Base-by-base conservation (phyloP, 768 basidiomycete species). In the Rhizopogon roseolus region DNA sequence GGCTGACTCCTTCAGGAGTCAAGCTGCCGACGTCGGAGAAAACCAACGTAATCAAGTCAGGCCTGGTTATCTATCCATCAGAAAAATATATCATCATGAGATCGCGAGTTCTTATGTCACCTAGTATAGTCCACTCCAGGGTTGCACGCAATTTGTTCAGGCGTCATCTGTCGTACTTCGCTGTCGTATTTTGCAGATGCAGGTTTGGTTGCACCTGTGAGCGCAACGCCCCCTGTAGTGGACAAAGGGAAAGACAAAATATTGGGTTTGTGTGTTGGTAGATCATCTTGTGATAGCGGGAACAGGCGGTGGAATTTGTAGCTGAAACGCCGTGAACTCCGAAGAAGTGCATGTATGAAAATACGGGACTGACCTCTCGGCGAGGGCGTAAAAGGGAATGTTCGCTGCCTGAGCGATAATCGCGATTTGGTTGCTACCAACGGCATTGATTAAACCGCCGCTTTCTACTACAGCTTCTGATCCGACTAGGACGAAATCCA, bases 401-500 rank as follows among this genome's bases (percentile, higher is more conserved):
- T 92, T 90, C 53, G 89, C 82, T 38, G 92, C 88, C 69, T 93
- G 92, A 50, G 97, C 96, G 53, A 98, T 91, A 64, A 97, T 88
- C 4, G 97, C 96, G 61, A 98, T 93, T 72, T 97, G 93, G 70
- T 92, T 94, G 63, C 93, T 93, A 40, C 96, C 96, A 37, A 98
- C 89, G 49, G 89, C 91, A 65, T 94, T 94, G 61, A 95, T 84
- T 56, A 93, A 73, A 4, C 94, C 92, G 41, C 97, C 97, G 57
- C 90, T 93, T 71, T 98, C 97, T 5, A 97, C 96, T 27, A 99
- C 95, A 7, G 95, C 97, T 74, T 99, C 97, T 39, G 94, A 94
- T 32, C 97, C 97, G 39, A 98, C 94, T 45, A 99, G 81, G 48
- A 96, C 90, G 67, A 96, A 89, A 69, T 96, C 92, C 17, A 96